phyloP scores from a whole-genome alignment of 1,284 basidiomycete species.

The Cryptococcus maquisensis region DNA sequence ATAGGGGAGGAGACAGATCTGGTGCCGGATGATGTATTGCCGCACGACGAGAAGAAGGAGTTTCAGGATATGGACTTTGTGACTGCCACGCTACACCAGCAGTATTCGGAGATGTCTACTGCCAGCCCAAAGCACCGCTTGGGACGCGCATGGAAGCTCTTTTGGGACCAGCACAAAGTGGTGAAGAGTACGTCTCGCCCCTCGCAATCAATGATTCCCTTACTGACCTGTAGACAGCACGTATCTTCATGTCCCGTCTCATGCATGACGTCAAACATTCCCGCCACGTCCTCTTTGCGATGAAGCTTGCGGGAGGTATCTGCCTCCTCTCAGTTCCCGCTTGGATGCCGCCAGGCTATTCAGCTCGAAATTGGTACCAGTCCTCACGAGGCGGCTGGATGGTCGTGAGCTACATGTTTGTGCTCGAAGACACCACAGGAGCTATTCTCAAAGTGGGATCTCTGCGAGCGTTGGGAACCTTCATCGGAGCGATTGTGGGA shows the following conservation, averaged over 20 bases:
- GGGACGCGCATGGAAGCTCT: conserved; percentile 25
- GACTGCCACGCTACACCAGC: conserved; percentile 16
- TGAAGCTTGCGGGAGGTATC: conserved; percentile 50
- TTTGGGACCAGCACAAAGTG: conserved; percentile 34
- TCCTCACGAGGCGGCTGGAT: conserved; percentile 48
- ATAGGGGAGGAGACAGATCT: conserved; percentile 8
- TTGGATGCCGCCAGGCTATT: conserved; percentile 36
- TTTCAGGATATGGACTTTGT: conserved; percentile 29
- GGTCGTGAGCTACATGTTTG: conserved; percentile 50
- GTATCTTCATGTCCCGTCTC: conserved; percentile 33
- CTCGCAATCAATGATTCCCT: background rate
- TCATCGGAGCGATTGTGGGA: conserved; percentile 48
- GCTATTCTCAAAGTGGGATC: conserved; percentile 50
- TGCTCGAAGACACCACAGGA: conserved; percentile 52
- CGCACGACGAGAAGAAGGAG: conserved; percentile 12
- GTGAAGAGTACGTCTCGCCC: conserved; percentile 22
- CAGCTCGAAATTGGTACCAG: conserved; percentile 46
- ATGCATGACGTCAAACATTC: conserved; percentile 43
- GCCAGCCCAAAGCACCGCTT: conserved; percentile 3
- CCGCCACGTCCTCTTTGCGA: conserved; percentile 47
- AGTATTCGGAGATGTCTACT: background rate
- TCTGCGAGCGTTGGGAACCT: conserved; percentile 50
- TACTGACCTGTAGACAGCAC: conserved; percentile 15
- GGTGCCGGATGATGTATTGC: conserved; percentile 9
- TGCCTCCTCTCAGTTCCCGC: conserved; percentile 49